These are phyloP conservation scores for Dryas integrifolia DNA, from an alignment of 331 rosid genomes.

Conservation along the genomic window DNA sequence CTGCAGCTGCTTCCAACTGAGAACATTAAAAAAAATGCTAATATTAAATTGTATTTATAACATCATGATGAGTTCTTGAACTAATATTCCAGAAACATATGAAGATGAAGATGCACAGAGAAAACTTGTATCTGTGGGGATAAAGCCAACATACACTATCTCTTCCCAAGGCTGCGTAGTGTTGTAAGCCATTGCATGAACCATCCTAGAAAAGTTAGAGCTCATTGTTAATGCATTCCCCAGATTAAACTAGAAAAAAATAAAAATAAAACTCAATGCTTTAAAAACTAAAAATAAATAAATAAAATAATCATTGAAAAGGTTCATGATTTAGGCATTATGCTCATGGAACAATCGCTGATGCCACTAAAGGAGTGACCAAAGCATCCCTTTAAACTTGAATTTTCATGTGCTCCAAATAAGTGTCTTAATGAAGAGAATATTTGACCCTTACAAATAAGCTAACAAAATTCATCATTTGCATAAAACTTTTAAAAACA, in stretches of 20 bases:
- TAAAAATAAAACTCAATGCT: background rate
- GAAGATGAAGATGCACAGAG: background rate
- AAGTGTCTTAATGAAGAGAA: background rate
- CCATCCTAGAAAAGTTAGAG: constrained; percentile 63
- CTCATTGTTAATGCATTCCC: constrained; percentile 20
- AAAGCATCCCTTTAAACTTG: no score
- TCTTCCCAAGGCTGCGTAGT: constrained; percentile 90
- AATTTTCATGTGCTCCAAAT: no score
- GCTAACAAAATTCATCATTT: background rate
- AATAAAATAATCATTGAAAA: background rate
- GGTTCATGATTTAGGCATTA: background rate
- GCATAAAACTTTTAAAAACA: background rate
- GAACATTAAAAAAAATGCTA: constrained; percentile 1
- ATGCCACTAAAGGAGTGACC: background rate
- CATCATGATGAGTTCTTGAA: background rate
- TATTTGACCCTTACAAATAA: background rate
- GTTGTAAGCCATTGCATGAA: constrained; percentile 91
- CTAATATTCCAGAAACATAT: background rate
- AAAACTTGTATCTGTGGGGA: constrained; percentile 17
- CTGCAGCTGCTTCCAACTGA: constrained; percentile 90
- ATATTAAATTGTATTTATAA: no score
- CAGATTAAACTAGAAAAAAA: background rate
- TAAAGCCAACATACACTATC: constrained; percentile 49
- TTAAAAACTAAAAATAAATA: background rate
- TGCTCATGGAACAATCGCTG: background rate